A percentile compares a stretch with the other conserved stretches of the same genome.
phyloP scores from a whole-genome alignment of 441 rosid genomes.

The Populus hybrid region DNA sequence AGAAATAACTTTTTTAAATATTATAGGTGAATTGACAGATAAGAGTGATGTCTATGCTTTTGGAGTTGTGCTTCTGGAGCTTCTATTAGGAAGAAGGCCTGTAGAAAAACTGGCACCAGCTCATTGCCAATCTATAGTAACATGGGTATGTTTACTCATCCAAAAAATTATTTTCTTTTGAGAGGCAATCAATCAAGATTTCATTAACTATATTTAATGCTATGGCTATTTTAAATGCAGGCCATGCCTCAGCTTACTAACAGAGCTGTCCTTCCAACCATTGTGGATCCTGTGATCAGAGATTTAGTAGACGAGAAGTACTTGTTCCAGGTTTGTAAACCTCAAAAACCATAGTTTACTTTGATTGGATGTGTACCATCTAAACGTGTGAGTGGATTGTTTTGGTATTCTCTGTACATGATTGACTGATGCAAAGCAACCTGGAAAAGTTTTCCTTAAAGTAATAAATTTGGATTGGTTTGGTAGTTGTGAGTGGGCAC shows the following conservation, averaged over 20 bases:
- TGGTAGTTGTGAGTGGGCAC: background rate
- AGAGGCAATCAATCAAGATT: background rate
- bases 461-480: background rate
- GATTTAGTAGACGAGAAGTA: constrained; percentile 83
- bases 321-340: constrained; percentile 72
- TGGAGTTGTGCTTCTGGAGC: constrained; percentile 92
- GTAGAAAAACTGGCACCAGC: constrained; percentile 76
- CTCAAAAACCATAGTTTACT: background rate
- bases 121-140: constrained; percentile 89
- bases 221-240: constrained; percentile 38
- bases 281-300: constrained; percentile 80
- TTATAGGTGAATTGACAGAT: constrained; percentile 78
- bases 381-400: background rate
- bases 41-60: constrained; percentile 97
- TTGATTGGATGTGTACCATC: background rate
- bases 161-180: background rate
- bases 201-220: constrained; percentile 1
- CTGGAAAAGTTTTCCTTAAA: background rate
- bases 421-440: background rate
- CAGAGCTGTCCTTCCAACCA: constrained; percentile 79
- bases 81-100: constrained; percentile 81
- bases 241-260: constrained; percentile 98
- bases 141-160: constrained; percentile 63
- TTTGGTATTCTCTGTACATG: background rate
- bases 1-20: background rate